These are phyloP conservation scores for Psilocybe mexicana DNA, from an alignment of 1,284 basidiomycete species.

Conservation along the genomic window DNA sequence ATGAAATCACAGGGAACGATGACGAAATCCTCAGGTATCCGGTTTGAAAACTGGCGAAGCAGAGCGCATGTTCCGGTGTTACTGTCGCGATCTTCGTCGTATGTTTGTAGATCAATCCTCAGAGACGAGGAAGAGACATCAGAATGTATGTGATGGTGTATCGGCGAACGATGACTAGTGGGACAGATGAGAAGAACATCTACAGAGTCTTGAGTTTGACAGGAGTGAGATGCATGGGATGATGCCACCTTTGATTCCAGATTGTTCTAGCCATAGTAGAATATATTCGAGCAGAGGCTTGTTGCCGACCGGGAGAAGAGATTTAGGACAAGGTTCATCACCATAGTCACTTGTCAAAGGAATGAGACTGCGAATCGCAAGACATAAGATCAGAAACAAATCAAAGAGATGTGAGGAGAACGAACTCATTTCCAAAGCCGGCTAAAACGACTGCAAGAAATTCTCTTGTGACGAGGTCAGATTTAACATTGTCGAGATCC, in stretches of 20 bases:
- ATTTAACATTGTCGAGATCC: slow-evolving; percentile 61
- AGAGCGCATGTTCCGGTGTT: slow-evolving; percentile 69
- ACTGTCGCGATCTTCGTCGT: slow-evolving; percentile 67
- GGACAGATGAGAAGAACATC: slow-evolving; percentile 88
- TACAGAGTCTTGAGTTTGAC: slow-evolving; percentile 33
- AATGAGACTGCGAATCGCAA: slow-evolving; percentile 49
- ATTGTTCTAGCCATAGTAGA: slow-evolving; percentile 84
- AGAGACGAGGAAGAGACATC: slow-evolving; percentile 63
- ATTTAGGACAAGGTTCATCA: slow-evolving; percentile 79
- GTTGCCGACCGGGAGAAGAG: slow-evolving; percentile 85
- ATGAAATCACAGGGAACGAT: slow-evolving; percentile 92
- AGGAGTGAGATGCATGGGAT: not conserved
- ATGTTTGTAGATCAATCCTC: slow-evolving; percentile 72
- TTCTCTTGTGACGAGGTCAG: slow-evolving; percentile 58
- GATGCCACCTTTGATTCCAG: slow-evolving; percentile 76
- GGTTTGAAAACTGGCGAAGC: slow-evolving; percentile 66
- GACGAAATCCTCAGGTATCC: slow-evolving; percentile 82
- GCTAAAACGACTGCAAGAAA: slow-evolving; percentile 85
- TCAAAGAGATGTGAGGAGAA: slow-evolving; percentile 4
- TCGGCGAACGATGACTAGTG: slow-evolving; percentile 65
- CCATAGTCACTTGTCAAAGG: slow-evolving; percentile 75
- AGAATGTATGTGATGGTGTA: slow-evolving; percentile 82
- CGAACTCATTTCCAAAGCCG: slow-evolving; percentile 86
- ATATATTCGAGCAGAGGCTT: slow-evolving; percentile 85
- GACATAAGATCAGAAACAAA: slow-evolving; percentile 5